Conservation (phyloP, 257 asterid species). For the Ligustrum vulgare region DNA sequence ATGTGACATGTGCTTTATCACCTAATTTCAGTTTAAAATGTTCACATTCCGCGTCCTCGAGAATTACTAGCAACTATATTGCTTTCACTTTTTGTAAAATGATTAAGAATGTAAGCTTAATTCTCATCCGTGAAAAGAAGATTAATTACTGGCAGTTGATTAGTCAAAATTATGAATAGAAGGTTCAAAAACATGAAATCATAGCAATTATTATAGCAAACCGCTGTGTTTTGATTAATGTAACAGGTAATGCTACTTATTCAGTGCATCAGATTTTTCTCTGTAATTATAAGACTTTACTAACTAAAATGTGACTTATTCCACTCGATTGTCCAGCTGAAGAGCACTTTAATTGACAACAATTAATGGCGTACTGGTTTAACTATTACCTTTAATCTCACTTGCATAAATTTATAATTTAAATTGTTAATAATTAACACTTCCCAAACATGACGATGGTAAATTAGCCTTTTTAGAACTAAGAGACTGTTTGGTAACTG, state of each 20-base stretch:
- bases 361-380: background rate
- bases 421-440: too few relatives aligned
- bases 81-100: too few relatives aligned
- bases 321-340: background rate
- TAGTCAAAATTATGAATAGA: conserved; percentile 39
- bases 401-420: background rate
- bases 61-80: too few relatives aligned
- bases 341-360: background rate
- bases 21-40: too few relatives aligned
- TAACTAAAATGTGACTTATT: background rate
- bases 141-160: conserved; percentile 37
- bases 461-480: too few relatives aligned
- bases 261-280: conserved; percentile 22
- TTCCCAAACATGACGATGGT: too few relatives aligned
- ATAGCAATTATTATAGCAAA: conserved; percentile 32
- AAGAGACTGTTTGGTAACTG: too few relatives aligned
- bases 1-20: too few relatives aligned
- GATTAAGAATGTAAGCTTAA: background rate
- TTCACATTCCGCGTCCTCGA: too few relatives aligned
- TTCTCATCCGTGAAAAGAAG: conserved; percentile 12
- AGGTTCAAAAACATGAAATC: conserved; percentile 29
- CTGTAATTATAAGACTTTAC: background rate
- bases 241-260: conserved; percentile 15
- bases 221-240: conserved; percentile 22
- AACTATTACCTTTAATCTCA: background rate